Evolutionary conservation across 169 alveolate genomes (phyloP), one percentile per base, ranked within the genome.

Genomic region (Theileria luwenshuni): DNA sequence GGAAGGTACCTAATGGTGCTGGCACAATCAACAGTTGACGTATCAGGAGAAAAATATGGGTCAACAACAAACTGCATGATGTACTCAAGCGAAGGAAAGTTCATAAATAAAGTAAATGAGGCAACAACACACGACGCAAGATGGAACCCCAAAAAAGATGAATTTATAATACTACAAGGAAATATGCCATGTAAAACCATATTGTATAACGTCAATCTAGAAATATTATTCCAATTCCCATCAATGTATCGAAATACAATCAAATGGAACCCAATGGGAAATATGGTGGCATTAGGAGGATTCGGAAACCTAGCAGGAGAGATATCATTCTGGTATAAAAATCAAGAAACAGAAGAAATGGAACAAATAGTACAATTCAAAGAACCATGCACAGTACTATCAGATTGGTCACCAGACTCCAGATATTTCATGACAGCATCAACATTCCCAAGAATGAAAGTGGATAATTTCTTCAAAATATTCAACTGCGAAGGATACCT

Each of bases 271-370:
- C 86, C 92, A 1, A 54, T 81, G 74, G 92, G 92, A 0, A 84
- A 84, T 59, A 84, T 84, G 91, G 87, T 89, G 6, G 92, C 91
- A 1, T 54, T 89, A 28, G 89, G 92, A 6, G 93, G 93, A 3
- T 89, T 89, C 47, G 93, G 93, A 0, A 89, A 89, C 51, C 35
- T 89, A 19, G 93, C 93, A 0, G 93, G 93, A 15, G 92, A 89
- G 63, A 77, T 89, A 15, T 68, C 76, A 35, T 84, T 89, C 74
- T 89, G 88, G 84, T 59, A 89, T 70, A 69, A 77, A 58, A 81
- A 81, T 69, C 52, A 33, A 21, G 85, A 56, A 47, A 6, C 49
- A 3, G 0, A 65, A 23, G 85, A 72, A 8, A 62, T 64, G 67
- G 84, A 72, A 45, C 89, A 81, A 83, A 67, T 79, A 35, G 83